Conservation (phyloP, 176 grass and related monocot species). For the Oryza coarctata region DNA sequence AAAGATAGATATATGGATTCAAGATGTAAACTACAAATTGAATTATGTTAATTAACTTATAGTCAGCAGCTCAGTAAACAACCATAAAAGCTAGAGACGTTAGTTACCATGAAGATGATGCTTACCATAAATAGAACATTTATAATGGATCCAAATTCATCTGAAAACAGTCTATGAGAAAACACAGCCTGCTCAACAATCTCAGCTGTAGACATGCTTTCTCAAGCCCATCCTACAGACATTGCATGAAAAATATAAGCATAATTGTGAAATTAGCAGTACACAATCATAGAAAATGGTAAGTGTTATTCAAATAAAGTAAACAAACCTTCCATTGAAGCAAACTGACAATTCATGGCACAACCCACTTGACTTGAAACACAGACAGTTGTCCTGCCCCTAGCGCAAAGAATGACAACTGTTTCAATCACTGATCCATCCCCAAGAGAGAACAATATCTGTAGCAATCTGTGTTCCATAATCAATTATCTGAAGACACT, state of each 20-base stretch:
- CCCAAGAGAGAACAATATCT: conserved; percentile 91
- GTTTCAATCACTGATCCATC: conserved; percentile 89
- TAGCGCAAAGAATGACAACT: conserved; percentile 77
- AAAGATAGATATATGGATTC: background rate
- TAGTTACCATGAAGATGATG: conserved; percentile 27
- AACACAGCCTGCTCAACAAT: conserved; percentile 98
- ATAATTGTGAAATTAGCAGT: background rate
- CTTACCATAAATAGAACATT: conserved; percentile 99
- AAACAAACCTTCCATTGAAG: conserved; percentile 80
- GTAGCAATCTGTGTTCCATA: conserved; percentile 67
- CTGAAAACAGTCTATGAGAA: conserved; percentile 82
- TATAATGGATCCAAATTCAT: conserved; percentile 86
- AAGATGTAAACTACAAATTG: background rate
- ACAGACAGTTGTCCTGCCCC: conserved; percentile 82
- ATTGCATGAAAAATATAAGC: conserved; percentile 10
- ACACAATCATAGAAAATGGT: background rate
- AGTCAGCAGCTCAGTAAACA: background rate
- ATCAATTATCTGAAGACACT: conserved; percentile 53
- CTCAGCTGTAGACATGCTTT: conserved; percentile 90
- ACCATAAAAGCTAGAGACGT: conserved; percentile 2
- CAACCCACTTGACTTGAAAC: conserved; percentile 99
- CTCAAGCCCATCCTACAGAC: conserved; percentile 84
- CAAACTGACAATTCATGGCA: conserved; percentile 99
- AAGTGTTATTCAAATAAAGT: background rate
- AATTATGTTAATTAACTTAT: conserved; percentile 1